Evolutionary conservation across 306 rosid genomes (phyloP).

Genomic region (Rosa lucieae): DNA sequence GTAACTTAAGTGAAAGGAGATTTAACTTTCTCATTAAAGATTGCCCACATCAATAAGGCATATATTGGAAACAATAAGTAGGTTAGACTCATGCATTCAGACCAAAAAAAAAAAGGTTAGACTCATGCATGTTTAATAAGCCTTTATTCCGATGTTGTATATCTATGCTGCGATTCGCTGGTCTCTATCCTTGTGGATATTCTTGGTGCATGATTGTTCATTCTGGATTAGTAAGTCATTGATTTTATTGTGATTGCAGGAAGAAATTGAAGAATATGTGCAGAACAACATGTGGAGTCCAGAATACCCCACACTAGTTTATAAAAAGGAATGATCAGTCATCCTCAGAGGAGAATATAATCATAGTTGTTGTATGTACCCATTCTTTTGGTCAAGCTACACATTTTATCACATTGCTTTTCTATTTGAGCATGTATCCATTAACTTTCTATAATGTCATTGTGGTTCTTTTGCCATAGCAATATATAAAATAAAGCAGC

Average conservation of each 20-base stretch:
- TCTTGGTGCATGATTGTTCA: background rate
- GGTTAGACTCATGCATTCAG: too few relatives aligned
- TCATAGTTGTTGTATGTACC: slow-evolving; percentile 8
- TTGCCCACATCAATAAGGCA: background rate
- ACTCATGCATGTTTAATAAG: background rate
- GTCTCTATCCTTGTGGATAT: background rate
- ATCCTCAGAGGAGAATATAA: background rate
- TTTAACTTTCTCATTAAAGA: background rate
- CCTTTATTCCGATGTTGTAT: background rate
- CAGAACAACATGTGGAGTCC: slow-evolving; percentile 89
- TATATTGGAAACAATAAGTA: background rate
- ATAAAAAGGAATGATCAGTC: slow-evolving; percentile 52
- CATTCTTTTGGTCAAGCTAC: background rate
- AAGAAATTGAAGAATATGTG: slow-evolving; percentile 60
- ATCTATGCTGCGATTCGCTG: background rate
- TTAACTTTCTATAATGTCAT: background rate
- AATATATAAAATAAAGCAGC: background rate
- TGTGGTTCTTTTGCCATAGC: too few relatives aligned
- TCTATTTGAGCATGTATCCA: slow-evolving; percentile 7
- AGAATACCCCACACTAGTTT: slow-evolving; percentile 80
- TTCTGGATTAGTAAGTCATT: background rate
- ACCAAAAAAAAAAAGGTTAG: too few relatives aligned
- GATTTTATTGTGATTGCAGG: slow-evolving; percentile 51
- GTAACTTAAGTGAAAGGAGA: background rate
- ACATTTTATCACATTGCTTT: slow-evolving; percentile 1